Conservation (phyloP, 2,329 filamentous ascomycete genomes). For the Aspergillus tubingensis region DNA sequence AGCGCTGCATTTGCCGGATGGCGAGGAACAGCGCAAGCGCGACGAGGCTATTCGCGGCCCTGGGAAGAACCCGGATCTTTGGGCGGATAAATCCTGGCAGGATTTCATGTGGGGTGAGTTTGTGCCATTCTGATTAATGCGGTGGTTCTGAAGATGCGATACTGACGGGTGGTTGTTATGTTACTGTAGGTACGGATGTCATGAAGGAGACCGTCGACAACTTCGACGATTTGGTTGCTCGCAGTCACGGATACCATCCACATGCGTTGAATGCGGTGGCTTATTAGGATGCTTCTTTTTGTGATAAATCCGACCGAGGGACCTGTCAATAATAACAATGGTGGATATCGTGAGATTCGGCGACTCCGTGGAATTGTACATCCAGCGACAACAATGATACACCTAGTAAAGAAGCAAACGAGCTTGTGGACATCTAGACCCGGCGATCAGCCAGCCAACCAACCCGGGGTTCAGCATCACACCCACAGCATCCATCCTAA, state of each 20-base stretch:
- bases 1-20: not conserved
- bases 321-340: not conserved
- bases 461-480: not conserved
- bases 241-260: not conserved
- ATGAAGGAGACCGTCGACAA: not conserved
- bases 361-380: no score
- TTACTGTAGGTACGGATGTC: not conserved
- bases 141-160: no score
- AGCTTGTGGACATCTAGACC: not conserved
- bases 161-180: not conserved
- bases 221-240: not conserved
- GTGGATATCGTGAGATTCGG: not conserved
- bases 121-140: no score
- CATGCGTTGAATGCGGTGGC: conserved; percentile 1
- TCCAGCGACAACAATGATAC: no score
- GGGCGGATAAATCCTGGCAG: not conserved
- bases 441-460: not conserved
- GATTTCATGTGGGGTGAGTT: conserved; percentile 2
- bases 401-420: no score
- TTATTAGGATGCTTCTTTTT: not conserved
- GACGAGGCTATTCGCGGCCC: not conserved
- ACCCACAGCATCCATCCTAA: not conserved
- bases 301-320: not conserved
- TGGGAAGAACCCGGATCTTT: not conserved
- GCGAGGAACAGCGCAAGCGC: conserved; percentile 1